phyloP scores from a whole-genome alignment of 2,329 filamentous ascomycete species.

The Neopestalotiopsis rosae region DNA sequence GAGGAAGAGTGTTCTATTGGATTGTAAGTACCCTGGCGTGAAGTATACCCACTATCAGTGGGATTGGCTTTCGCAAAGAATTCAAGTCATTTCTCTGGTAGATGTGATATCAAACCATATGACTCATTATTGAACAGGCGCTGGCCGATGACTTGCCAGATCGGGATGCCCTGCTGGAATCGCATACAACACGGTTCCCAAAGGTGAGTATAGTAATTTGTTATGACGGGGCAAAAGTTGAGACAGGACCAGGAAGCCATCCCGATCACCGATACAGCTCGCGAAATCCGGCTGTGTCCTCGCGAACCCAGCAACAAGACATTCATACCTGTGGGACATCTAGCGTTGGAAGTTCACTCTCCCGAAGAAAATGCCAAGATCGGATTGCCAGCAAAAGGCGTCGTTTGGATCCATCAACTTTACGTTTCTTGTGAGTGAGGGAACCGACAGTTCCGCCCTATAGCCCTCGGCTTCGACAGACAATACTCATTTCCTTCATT shows the following conservation, averaged over 20 bases:
- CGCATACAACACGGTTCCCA: constrained; percentile 36
- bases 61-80: background rate
- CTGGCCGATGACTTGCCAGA: constrained; percentile 36
- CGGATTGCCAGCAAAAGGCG: constrained; percentile 34
- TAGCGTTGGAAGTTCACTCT: constrained; percentile 40
- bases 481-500: background rate
- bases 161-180: constrained; percentile 34
- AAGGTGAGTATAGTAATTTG: constrained; percentile 27
- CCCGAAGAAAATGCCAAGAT: constrained; percentile 37
- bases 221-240: background rate
- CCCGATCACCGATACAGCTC: constrained; percentile 41
- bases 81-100: background rate
- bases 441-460: background rate
- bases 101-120: background rate
- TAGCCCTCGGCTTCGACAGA: background rate
- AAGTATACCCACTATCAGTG: background rate
- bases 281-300: constrained; percentile 31
- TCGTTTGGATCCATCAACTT: constrained; percentile 45
- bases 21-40: constrained; percentile 36
- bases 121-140: constrained; percentile 28
- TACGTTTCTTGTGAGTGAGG: constrained; percentile 42
- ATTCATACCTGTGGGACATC: constrained; percentile 47
- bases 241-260: constrained; percentile 33
- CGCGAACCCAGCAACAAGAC: constrained; percentile 34
- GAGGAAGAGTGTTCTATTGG: constrained; percentile 46